Evolutionary conservation across 805 yeast species (phyloP).

Genomic region (Lipomyces anomalus): DNA sequence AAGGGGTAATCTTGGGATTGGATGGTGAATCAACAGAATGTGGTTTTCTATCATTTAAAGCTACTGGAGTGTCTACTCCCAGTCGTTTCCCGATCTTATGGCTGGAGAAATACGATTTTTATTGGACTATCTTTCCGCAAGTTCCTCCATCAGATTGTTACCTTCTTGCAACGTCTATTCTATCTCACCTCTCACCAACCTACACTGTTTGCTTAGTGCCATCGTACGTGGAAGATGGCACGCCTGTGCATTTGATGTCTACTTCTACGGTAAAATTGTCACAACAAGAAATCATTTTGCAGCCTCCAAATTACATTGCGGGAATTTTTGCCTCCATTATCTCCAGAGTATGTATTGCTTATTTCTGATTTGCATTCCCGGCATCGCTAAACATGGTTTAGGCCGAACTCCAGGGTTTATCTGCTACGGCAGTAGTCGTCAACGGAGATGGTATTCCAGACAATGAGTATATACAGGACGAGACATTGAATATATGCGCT

Average conservation of each 20-base stretch:
- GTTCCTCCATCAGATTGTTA: slow-evolving; percentile 11
- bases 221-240: slow-evolving; percentile 10
- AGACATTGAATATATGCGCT: slow-evolving; percentile 3
- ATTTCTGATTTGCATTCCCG: background rate
- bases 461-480: slow-evolving; percentile 20
- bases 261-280: background rate
- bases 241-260: slow-evolving; percentile 11
- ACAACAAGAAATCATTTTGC: slow-evolving; percentile 28
- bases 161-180: slow-evolving; percentile 12
- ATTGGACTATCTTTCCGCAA: slow-evolving; percentile 16
- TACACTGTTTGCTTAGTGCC: slow-evolving; percentile 8
- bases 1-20: too few relatives aligned
- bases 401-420: slow-evolving; percentile 8
- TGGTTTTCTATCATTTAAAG: too few relatives aligned
- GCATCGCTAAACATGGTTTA: background rate
- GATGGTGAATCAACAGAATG: too few relatives aligned
- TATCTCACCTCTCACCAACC: slow-evolving; percentile 12
- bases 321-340: slow-evolving; percentile 49
- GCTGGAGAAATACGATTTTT: slow-evolving; percentile 3
- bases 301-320: slow-evolving; percentile 59
- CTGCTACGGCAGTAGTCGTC: slow-evolving; percentile 13
- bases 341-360: slow-evolving; percentile 28
- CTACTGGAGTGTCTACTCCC: too few relatives aligned
- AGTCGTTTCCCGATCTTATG: too few relatives aligned
- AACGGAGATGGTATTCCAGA: slow-evolving; percentile 23